Evolutionary conservation across 768 basidiomycete species (phyloP).

Genomic region (Lactarius trivialis): DNA sequence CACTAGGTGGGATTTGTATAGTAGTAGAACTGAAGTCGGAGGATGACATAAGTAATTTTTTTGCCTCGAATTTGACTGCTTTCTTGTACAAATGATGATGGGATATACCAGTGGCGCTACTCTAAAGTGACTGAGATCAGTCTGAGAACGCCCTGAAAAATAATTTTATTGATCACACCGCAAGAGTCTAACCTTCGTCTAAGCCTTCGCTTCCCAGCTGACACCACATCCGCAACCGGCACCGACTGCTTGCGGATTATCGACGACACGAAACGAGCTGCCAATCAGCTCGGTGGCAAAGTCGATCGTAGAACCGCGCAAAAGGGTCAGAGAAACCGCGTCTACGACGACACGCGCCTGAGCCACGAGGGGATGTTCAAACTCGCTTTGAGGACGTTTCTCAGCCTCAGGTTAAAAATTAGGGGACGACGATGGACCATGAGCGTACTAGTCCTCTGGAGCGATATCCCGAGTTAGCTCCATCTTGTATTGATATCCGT

Average conservation of each 20-base stretch:
- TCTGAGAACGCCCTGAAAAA: background rate
- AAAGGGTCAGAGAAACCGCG: conserved; percentile 71
- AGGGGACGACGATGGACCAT: background rate
- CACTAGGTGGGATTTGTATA: background rate
- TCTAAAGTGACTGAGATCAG: no score
- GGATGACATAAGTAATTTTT: background rate
- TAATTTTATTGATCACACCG: background rate
- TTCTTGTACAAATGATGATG: background rate
- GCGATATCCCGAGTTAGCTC: conserved; percentile 57
- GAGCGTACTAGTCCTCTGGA: conserved; percentile 80
- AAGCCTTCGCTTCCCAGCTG: conserved; percentile 81
- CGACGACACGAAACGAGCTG: conserved; percentile 72
- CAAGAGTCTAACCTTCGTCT: conserved; percentile 38
- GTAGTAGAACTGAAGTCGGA: background rate
- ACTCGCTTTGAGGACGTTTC: conserved; percentile 41
- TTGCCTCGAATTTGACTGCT: background rate
- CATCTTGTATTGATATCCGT: conserved; percentile 96
- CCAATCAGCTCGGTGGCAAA: conserved; percentile 94
- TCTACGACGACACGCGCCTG: conserved; percentile 81
- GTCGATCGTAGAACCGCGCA: conserved; percentile 87
- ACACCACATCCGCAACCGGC: conserved; percentile 93
- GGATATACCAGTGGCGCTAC: background rate
- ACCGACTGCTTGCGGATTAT: conserved; percentile 89
- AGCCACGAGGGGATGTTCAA: conserved; percentile 61
- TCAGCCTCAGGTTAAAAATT: background rate